Evolutionary conservation across 225 moss, liverwort and hornwort species (phyloP).

Genomic region (Sphagnum tenellum): DNA sequence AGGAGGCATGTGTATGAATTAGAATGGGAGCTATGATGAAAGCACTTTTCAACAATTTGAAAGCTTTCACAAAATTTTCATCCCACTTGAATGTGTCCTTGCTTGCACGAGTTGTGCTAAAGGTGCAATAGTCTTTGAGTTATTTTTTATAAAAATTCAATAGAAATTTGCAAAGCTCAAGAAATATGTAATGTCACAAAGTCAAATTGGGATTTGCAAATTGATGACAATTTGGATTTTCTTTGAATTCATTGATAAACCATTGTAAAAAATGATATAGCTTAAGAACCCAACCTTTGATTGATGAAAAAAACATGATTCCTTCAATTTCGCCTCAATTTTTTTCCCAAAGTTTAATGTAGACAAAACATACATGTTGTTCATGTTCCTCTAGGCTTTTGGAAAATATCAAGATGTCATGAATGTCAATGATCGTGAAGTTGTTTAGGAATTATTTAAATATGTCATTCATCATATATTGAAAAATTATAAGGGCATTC

Average conservation of each 20-base stretch:
- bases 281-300: constrained; percentile 5
- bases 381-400: constrained; percentile 3
- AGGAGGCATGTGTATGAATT: too few relatives aligned
- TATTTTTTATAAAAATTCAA: too few relatives aligned
- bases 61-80: too few relatives aligned
- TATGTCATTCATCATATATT: constrained; percentile 6
- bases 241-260: constrained; percentile 5
- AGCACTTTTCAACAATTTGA: too few relatives aligned
- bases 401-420: constrained; percentile 8
- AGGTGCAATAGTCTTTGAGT: too few relatives aligned
- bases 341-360: constrained; percentile 2
- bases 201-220: background rate
- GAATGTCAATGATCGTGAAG: constrained; percentile 2
- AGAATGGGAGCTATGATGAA: too few relatives aligned
- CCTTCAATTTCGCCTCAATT: background rate
- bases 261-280: background rate
- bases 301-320: background rate
- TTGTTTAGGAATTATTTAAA: constrained; percentile 1
- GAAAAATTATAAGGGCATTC: constrained; percentile 4
- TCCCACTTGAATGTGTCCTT: too few relatives aligned
- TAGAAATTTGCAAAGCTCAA: too few relatives aligned
- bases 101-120: too few relatives aligned
- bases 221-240: constrained; percentile 2
- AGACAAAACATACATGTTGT: background rate
- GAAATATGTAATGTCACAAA: constrained; percentile 2